Percentiles rank a stretch among this genome's conserved stretches.
Evolutionary conservation across 2,329 filamentous ascomycete genomes (phyloP).

Genomic region (Ceratocystis lukuohia): DNA sequence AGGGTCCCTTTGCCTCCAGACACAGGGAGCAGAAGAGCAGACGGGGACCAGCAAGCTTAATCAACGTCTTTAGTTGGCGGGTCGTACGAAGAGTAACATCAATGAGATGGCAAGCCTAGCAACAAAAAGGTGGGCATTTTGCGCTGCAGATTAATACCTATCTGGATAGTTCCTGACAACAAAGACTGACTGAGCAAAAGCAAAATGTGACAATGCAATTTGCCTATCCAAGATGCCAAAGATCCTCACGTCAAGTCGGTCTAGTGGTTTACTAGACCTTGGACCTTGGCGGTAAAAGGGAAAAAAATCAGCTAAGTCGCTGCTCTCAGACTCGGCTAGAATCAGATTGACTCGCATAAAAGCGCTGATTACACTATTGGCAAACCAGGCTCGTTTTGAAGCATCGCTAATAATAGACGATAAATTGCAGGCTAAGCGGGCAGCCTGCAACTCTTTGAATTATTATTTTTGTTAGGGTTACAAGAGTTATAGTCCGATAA

Average conservation of each 20-base stretch:
- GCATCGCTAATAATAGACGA: constrained; percentile 3
- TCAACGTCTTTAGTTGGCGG: not conserved
- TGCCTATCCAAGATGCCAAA: not conserved
- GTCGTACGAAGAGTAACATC: not conserved
- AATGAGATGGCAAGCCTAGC: no score
- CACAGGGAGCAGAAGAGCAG: not conserved
- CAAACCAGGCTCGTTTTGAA: not conserved
- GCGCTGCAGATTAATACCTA: not conserved
- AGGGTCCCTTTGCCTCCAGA: not conserved
- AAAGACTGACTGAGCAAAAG: not conserved
- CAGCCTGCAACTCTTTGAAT: not conserved
- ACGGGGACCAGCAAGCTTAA: not conserved
- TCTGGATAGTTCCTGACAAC: not conserved
- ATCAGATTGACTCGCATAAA: constrained; percentile 8
- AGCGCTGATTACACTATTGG: not conserved
- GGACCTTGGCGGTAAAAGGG: not conserved
- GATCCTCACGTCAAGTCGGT: not conserved
- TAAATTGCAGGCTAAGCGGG: not conserved
- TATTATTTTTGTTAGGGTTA: not conserved
- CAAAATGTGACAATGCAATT: constrained; percentile 1
- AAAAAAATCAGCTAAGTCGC: not conserved
- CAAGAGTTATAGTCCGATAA: rapidly evolving
- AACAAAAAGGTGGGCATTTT: not conserved
- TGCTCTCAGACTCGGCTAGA: constrained; percentile 10
- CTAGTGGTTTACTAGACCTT: not conserved